Base-by-base conservation (phyloP, 148 eudicot species). In the Simmondsia chinensis region DNA sequence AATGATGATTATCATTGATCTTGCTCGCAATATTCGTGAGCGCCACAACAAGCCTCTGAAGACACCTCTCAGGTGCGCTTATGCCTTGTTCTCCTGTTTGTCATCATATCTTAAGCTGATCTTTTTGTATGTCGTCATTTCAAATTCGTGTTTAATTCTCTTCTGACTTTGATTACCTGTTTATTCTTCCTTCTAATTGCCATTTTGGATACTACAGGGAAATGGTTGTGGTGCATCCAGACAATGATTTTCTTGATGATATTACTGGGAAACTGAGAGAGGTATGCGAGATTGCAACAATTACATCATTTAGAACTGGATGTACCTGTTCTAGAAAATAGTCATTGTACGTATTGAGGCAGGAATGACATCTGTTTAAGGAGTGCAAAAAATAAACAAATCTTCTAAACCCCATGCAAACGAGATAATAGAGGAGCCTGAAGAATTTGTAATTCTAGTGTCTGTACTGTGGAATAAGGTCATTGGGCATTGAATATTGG, bases 181-280 rank as follows among this genome's bases (percentile, higher is more conserved):
- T 52, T 18, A 26, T 42, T 15, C 20, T 40, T 33, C 17, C 15
- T 15, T 41, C 8, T 52, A 12, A 20, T 19, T 46, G 9, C 9
- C 18, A 30, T 14, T 25, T 39, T 19, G 30, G 57, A 48, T 36
- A 60, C 27, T 55, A 40, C 69, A 89, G 91, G 77, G 94, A 82
- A 73, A 91, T 91, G 99, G 74, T 91, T 52, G 87, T 91, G 14
- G 95, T 91, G 38, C 95, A 91, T 59, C 95, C 99, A 10, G 99
- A 91, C 72, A 43, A 45, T 7, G 89, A 82, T 44, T 91, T 91
- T 46, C 78, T 91, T 19, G 83, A 75, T 30, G 99, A 91, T 45
- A 85, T 91, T 43, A 58, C 88, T 33, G 94, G 86, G 8, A 91
- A 75, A 65, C 72, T 91, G 20, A 82, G 66, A 73, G 99, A 91